Evolutionary conservation across 1,284 basidiomycete genomes (phyloP), one percentile per base, ranked within the genome.

Genomic region (Austropuccinia psidii): DNA sequence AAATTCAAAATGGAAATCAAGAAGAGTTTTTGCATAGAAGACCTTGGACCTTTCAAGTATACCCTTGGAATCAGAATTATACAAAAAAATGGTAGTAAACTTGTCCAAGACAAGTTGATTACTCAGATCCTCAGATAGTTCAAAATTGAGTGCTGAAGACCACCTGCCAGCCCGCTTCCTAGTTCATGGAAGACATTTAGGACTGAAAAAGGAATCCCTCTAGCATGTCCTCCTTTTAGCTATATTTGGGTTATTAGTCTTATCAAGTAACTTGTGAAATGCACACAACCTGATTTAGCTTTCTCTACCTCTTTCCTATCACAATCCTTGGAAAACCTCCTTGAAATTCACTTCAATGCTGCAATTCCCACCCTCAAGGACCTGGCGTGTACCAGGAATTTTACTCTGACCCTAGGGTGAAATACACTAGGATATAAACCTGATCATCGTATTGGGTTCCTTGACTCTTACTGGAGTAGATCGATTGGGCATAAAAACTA

Each of bases 31-130:
- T 33, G 37, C 17, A 67, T 67, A 50, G 65, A 67, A 52, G 65
- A 67, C 33, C 33, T 67, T n/a, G 65, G 66, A 15, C 11, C n/a
- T 2, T 4, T 41, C 33, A 41, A 52, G 33, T 68, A 29, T 27
- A 37, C 52, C 19, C 35, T 57, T 17, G 52, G 52, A 13, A 68
- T 57, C 21, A 50, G 52, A 24, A 43, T 68, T 19, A 55, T 29
- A 55, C 33, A 54, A 43, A 35, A 31, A 19, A 8, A 9, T 15
- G 33, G n/a, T 13, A 50, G 49, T n/a, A 29, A n/a, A 27, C 21
- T 68, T 9, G 17, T 54, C 19, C 66, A 68, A 57, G 66, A 68
- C 31, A 52, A 68, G 11, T 68, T 55, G 39, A 57, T 68, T 19
- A 11, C 37, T 3, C 19, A 15, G 8, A 41, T 68, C 6, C 52